These are phyloP conservation scores for Moesziomyces sp. DNA, from an alignment of 1,284 basidiomycete species.

Conservation along the genomic window DNA sequence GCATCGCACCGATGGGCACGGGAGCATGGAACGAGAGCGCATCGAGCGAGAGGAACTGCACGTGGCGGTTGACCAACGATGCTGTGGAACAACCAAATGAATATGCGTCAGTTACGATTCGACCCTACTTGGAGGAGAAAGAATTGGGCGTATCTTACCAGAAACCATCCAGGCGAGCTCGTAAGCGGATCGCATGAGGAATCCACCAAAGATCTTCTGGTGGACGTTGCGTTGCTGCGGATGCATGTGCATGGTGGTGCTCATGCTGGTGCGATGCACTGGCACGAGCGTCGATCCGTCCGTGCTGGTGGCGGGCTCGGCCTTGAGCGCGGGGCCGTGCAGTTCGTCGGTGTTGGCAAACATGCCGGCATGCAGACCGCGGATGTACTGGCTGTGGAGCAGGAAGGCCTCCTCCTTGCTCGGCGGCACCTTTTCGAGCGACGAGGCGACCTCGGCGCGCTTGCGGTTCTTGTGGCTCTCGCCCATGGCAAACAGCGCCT, in stretches of 20 bases:
- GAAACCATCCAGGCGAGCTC: conserved; percentile 68
- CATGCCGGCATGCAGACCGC: conserved; percentile 43
- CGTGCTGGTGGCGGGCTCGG: conserved; percentile 11
- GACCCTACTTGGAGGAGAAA: not conserved
- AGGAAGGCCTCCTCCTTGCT: conserved; percentile 65
- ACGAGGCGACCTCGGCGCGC: conserved; percentile 48
- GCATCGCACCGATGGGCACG: conserved; percentile 61
- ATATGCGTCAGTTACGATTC: conserved; percentile 4
- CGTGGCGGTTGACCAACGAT: conserved; percentile 61
- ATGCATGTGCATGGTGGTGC: conserved; percentile 63
- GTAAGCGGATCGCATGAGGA: conserved; percentile 65
- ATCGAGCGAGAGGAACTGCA: conserved; percentile 68
- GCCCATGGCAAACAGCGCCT: conserved; percentile 64
- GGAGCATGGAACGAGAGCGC: conserved; percentile 59
- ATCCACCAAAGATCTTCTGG: conserved; percentile 57
- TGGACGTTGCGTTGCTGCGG: conserved; percentile 62
- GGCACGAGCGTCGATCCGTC: conserved; percentile 53
- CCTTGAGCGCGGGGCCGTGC: conserved; percentile 18
- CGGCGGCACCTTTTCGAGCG: conserved; percentile 63
- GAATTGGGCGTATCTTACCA: conserved; percentile 24
- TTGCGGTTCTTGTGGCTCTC: conserved; percentile 65
- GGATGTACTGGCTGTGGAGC: conserved; percentile 64
- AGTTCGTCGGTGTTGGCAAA: conserved; percentile 35
- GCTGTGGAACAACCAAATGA: conserved; percentile 7
- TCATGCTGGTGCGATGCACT: conserved; percentile 50